Base-by-base conservation (phyloP, 2,329 filamentous ascomycete species). In the Calonectria naviculata region DNA sequence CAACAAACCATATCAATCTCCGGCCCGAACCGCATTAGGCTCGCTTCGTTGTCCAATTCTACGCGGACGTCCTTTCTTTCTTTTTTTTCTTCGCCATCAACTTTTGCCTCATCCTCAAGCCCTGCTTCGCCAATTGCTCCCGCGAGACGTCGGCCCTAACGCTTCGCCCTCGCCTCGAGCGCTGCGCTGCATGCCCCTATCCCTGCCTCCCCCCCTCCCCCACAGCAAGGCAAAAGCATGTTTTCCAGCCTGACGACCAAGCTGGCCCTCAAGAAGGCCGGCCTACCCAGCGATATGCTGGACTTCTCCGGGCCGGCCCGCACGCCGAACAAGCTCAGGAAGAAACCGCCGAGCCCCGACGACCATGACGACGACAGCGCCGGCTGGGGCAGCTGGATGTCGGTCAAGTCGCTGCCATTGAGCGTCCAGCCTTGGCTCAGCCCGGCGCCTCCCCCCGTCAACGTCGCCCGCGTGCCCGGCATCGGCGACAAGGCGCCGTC, bases 191-290 rank as follows among this genome's bases (percentile, higher is more conserved):
- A 24, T 24, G 26, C 60, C 66, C 26, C n/a, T 24, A 47, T 24
- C 63, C 56, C 41, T 44, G 31, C 29, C 21, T 66, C 17, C 24
- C 15, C 13, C 29, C 38, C 36, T 41, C 36, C 15, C 17, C 56
- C 36, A 28, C 56, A 61, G 56, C 56, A 61, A 7, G 4, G 36
- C 31, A n/a, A 41, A 77, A 66, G 31, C 31, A 91, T 91, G 89
- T 86, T 91, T 78, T 86, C 87, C 76, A 87, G 84, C 73, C 81
- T 91, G 68, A 86, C 87, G 19, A 89, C 89, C 54, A 91, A 91
- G 80, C 81, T 91, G 73, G 89, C 89, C 71, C 84, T 91, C 75
- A 89, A 85, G 74, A 90, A 89, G 78, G 85, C 85, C 62, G 89
- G 89, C 78, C 80, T 91, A 66, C 85, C 87, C 44, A 87, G 84